Evolutionary conservation across 2,329 filamentous ascomycete genomes (phyloP).

Genomic region (Sarocladium oryzae): DNA sequence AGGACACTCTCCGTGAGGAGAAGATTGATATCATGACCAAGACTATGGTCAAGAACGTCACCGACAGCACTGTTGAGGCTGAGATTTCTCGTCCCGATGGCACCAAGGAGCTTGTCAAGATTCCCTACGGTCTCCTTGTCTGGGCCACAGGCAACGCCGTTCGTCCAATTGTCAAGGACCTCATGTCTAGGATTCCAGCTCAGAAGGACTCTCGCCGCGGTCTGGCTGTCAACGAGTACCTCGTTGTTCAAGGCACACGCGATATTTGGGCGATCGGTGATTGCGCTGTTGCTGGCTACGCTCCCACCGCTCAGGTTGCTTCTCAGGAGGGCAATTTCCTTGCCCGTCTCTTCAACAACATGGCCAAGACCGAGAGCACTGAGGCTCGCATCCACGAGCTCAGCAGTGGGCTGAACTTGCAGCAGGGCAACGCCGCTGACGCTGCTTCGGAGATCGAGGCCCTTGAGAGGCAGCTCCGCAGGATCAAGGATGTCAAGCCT

Average conservation of each 20-base stretch:
- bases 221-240: constrained; percentile 95
- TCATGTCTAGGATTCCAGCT: constrained; percentile 86
- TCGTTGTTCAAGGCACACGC: constrained; percentile 93
- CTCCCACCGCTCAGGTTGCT: constrained; percentile 93
- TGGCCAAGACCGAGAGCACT: constrained; percentile 86
- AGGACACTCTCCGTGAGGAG: constrained; percentile 98
- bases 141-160: constrained; percentile 98
- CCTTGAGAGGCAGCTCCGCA: constrained; percentile 77
- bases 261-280: constrained; percentile 98
- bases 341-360: constrained; percentile 94
- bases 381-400: constrained; percentile 70
- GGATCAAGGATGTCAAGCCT: constrained; percentile 90
- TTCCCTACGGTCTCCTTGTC: constrained; percentile 92
- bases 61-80: constrained; percentile 86
- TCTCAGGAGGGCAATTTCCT: constrained; percentile 94
- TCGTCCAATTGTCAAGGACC: constrained; percentile 80
- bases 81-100: constrained; percentile 77
- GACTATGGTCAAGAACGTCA: constrained; percentile 98
- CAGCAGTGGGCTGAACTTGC: constrained; percentile 53
- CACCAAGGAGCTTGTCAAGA: constrained; percentile 70
- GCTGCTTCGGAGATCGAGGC: constrained; percentile 70
- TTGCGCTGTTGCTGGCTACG: constrained; percentile 95
- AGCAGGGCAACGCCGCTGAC: constrained; percentile 58
- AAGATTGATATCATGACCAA: constrained; percentile 96
- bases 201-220: constrained; percentile 94